A percentile compares a stretch with the other conserved stretches of the same genome.
Evolutionary conservation across 2,329 filamentous ascomycete genomes (phyloP).

Genomic region (Colletotrichum lindemuthianum): DNA sequence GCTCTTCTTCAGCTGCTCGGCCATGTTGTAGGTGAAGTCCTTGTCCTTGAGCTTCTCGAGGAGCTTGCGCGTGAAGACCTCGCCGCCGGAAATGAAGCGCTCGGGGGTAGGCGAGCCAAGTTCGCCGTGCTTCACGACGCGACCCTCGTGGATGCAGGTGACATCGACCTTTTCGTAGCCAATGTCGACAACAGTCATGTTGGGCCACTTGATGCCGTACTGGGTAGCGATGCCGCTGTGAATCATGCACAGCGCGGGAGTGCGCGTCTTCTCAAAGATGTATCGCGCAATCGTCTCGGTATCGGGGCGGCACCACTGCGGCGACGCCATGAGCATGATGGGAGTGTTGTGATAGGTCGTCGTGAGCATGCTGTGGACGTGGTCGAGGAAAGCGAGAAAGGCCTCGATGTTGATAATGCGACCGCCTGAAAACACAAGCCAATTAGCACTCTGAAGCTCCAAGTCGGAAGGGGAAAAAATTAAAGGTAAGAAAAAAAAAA

Average conservation of each 20-base stretch:
- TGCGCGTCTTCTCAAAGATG: constrained; percentile 97
- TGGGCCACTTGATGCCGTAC: constrained; percentile 80
- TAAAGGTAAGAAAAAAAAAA: neutral
- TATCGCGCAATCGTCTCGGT: constrained; percentile 91
- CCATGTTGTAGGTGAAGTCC: constrained; percentile 72
- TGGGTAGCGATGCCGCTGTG: constrained; percentile 88
- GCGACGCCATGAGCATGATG: constrained; percentile 88
- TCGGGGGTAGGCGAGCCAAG: constrained; percentile 65
- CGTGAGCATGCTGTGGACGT: constrained; percentile 89
- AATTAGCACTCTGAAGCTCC: constrained; percentile 13
- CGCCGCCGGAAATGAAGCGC: constrained; percentile 76
- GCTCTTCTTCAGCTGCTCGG: constrained; percentile 76
- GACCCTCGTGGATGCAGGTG: constrained; percentile 86
- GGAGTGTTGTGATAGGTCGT: constrained; percentile 96
- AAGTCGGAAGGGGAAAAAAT: too few species aligned
- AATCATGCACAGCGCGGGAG: constrained; percentile 89
- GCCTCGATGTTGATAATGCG: constrained; percentile 90
- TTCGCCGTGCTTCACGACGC: constrained; percentile 74
- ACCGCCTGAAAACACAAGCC: constrained; percentile 64
- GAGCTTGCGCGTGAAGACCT: constrained; percentile 83
- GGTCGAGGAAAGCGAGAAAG: constrained; percentile 91
- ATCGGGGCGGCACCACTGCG: constrained; percentile 89
- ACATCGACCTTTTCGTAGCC: constrained; percentile 93
- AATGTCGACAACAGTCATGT: constrained; percentile 89
- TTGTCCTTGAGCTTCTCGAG: constrained; percentile 71